Percentiles rank a stretch among this genome's conserved stretches.
These are phyloP conservation scores for Diaporthe sp. DNA, from an alignment of 2,329 filamentous ascomycete genomes.

Conservation along the genomic window DNA sequence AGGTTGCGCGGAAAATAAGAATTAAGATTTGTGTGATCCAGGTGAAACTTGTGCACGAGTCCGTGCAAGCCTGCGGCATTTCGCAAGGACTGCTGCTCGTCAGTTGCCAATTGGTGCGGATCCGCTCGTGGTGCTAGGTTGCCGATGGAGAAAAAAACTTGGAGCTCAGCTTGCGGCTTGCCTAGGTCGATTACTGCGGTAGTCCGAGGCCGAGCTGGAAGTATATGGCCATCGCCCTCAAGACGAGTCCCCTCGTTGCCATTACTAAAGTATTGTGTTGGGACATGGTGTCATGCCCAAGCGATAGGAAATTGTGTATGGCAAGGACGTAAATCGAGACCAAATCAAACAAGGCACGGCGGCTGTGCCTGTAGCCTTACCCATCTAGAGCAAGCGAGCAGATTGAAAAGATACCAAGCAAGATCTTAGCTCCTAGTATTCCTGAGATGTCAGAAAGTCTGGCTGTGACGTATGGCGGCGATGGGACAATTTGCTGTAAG, in stretches of 20 bases:
- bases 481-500: not conserved
- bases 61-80: constrained; percentile 20
- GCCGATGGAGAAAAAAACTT: not conserved
- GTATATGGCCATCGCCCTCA: no score
- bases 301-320: not conserved
- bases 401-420: no score
- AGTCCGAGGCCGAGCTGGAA: not conserved
- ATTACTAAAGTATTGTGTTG: not conserved
- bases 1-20: not conserved
- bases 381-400: no score
- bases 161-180: not conserved
- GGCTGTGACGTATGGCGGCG: not conserved
- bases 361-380: not conserved
- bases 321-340: not conserved
- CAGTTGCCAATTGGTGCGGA: not conserved
- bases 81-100: not conserved
- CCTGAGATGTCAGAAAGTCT: no score
- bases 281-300: not conserved
- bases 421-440: no score
- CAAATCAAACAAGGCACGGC: not conserved
- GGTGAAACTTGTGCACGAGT: constrained; percentile 24
- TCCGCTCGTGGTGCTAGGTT: not conserved
- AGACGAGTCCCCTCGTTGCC: not conserved
- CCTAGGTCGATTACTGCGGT: not conserved
- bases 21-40: constrained; percentile 11